phyloP scores from a whole-genome alignment of 495 filamentous ascomycete genomes.

The Jackrogersella minutella region DNA sequence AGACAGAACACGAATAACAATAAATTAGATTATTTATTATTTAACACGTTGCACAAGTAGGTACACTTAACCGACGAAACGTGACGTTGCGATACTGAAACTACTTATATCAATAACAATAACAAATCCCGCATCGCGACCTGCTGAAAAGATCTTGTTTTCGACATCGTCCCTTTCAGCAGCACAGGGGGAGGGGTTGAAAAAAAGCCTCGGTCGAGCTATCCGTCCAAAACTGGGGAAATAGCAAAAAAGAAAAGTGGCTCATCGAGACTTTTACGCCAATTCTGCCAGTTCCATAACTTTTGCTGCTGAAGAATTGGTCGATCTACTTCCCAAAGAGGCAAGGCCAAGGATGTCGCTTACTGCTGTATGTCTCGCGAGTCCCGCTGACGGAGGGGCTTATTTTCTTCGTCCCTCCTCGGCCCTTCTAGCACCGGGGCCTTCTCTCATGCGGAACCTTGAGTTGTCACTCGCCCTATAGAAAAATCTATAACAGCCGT shows the following conservation, averaged over 20 bases:
- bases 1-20: slow-evolving; percentile 26
- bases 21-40: slow-evolving; percentile 5
- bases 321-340: slow-evolving; percentile 30
- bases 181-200: slow-evolving; percentile 14
- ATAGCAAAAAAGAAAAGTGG: slow-evolving; percentile 20
- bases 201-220: slow-evolving; percentile 2
- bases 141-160: slow-evolving; percentile 1
- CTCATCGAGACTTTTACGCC: slow-evolving; percentile 20
- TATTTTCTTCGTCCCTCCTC: slow-evolving; percentile 11
- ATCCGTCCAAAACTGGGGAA: slow-evolving; percentile 10
- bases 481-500: neutral
- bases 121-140: slow-evolving; percentile 2
- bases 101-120: neutral
- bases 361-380: slow-evolving; percentile 35
- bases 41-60: slow-evolving; percentile 30
- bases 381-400: slow-evolving; percentile 23
- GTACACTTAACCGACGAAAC: slow-evolving; percentile 23
- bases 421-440: slow-evolving; percentile 10
- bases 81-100: slow-evolving; percentile 16
- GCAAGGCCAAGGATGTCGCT: slow-evolving; percentile 31
- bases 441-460: neutral
- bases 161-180: slow-evolving; percentile 17
- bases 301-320: slow-evolving; percentile 22
- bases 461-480: neutral
- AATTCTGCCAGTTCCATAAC: neutral